Base-by-base conservation (phyloP, 1,284 basidiomycete species). In the Fistulinella cinereoalba region DNA sequence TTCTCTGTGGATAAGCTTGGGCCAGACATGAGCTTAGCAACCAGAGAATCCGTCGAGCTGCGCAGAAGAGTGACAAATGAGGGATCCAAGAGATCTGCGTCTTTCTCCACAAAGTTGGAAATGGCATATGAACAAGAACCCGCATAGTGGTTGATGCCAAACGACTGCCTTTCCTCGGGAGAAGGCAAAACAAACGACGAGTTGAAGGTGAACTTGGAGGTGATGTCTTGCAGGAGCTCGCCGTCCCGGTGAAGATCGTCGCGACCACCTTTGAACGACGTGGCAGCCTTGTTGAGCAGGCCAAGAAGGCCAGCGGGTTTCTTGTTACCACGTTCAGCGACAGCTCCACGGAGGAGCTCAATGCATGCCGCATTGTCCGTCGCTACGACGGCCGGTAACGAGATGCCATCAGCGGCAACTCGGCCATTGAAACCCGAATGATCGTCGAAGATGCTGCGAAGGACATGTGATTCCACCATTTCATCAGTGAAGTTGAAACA, bases 91-190 rank as follows among this genome's bases (percentile, higher is more conserved):
- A 92, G 70, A 65, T 96, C 93, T 6, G 85, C 74, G 59, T 97
- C 90, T 56, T 80, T 84, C 68, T 92, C 87, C 47, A 95, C 77
- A 62, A 96, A 95, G 25, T 72, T 72, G 8, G 73, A 69, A 6
- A 81, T 74, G 52, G 93, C 86, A 67, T 97, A 97, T 0, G 83
- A 76, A 47, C 83, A 85, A 11, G 74, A 68, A 1, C 91, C 91
- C 0, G 87, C 79, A 57, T 90, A 96, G 67, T 97, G 94, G 62
- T 89, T 91, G 72, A 97, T 83, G 2, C 87, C 91, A 58, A 97
- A 97, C 27, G 79, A 65, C 37, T 64, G 71, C 47, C 69, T 72
- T 37, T 77, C 71, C 60, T 54, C 68, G 51, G 41, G 60, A 46
- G 52, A 56, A 51, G 36, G 81, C 6, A 76, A 64, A 42, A 86